Percentiles rank a stretch among this genome's conserved stretches.
These are phyloP conservation scores for Stygiomarasmius scandens DNA, from an alignment of 1,284 basidiomycete species.

Conservation along the genomic window DNA sequence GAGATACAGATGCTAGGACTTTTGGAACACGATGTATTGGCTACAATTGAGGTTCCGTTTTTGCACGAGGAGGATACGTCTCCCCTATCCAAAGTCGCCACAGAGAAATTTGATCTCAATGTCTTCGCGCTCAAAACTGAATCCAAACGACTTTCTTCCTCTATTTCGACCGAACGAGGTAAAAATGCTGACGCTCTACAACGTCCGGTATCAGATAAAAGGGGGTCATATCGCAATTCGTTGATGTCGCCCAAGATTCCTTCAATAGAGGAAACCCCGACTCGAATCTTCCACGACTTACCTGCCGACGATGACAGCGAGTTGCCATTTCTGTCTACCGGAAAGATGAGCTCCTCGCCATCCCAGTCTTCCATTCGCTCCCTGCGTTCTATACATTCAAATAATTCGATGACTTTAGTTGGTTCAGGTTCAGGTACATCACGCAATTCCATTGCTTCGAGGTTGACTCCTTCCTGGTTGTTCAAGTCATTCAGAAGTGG, in stretches of 20 bases:
- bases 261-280: conserved; percentile 73
- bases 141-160: conserved; percentile 36
- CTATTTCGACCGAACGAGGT: conserved; percentile 30
- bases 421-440: conserved; percentile 29
- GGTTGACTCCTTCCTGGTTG: conserved; percentile 72
- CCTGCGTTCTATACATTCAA: conserved; percentile 46
- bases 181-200: background rate
- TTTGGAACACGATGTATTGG: conserved; percentile 85
- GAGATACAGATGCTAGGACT: conserved; percentile 93
- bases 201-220: conserved; percentile 31
- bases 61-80: conserved; percentile 50
- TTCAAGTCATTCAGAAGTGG: conserved; percentile 72
- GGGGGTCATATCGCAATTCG: conserved; percentile 48
- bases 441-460: conserved; percentile 52
- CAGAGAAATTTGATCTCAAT: conserved; percentile 72
- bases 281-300: conserved; percentile 47
- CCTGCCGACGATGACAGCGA: conserved; percentile 46
- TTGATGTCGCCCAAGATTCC: conserved; percentile 48
- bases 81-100: conserved; percentile 49
- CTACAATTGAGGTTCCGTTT: conserved; percentile 84
- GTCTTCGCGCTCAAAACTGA: conserved; percentile 57
- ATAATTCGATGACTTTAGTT: conserved; percentile 34
- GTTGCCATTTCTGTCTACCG: conserved; percentile 35
- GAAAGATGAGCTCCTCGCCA: conserved; percentile 62
- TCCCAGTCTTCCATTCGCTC: conserved; percentile 70